Evolutionary conservation across 371 early-diverging fungal species (phyloP).

Genomic region (Syncephalastrum racemosum): DNA sequence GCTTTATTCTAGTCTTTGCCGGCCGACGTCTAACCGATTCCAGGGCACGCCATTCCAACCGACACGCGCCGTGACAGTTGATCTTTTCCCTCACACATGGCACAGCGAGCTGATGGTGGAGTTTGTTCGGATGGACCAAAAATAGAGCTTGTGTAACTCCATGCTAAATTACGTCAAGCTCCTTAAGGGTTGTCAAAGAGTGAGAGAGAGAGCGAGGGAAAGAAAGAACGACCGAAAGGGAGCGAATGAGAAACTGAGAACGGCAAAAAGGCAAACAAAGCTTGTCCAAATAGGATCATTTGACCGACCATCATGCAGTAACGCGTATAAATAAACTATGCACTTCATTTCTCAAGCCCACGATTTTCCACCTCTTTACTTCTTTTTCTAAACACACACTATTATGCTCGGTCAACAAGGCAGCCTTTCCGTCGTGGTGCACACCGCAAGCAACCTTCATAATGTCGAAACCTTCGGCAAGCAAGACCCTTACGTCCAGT

Average conservation of each 20-base stretch:
- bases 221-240: too few relatives aligned
- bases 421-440: conserved; percentile 20
- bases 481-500: conserved; percentile 61
- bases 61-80: conserved; percentile 63
- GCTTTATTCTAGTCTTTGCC: conserved; percentile 37
- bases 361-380: too few relatives aligned
- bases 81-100: conserved; percentile 81
- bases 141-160: neutral
- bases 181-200: too few relatives aligned
- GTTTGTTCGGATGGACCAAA: conserved; percentile 40
- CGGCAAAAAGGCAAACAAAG: too few relatives aligned
- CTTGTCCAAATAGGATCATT: too few relatives aligned
- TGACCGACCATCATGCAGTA: too few relatives aligned
- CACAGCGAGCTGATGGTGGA: conserved; percentile 76
- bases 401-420: conserved; percentile 14
- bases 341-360: too few relatives aligned
- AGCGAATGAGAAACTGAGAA: too few relatives aligned
- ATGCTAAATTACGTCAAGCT: too few relatives aligned
- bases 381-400: too few relatives aligned
- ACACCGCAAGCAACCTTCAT: conserved; percentile 40
- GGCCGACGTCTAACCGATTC: conserved; percentile 65
- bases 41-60: conserved; percentile 63
- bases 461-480: conserved; percentile 52
- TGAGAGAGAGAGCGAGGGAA: too few relatives aligned
- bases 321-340: too few relatives aligned